A percentile compares a stretch with the other conserved stretches of the same genome.
phyloP scores from a whole-genome alignment of 352 stramenopile genomes.

The Globisporangium cylindrosporum region DNA sequence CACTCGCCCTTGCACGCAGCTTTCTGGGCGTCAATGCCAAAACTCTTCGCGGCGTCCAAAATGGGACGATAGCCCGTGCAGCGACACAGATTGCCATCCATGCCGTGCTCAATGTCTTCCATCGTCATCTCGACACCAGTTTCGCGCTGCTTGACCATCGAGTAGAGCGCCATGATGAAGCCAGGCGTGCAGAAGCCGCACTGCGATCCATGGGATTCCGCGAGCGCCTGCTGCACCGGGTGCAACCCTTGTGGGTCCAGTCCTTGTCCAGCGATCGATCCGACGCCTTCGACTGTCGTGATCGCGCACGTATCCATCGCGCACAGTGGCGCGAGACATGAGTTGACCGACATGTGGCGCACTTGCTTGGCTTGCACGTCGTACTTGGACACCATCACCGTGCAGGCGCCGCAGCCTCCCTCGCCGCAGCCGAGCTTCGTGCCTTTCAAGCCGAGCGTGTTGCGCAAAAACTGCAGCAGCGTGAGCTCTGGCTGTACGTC shows the following conservation, averaged over 20 bases:
- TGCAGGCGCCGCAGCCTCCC: slow-evolving; percentile 96
- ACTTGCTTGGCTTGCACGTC: slow-evolving; percentile 42
- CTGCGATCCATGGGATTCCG: slow-evolving; percentile 92
- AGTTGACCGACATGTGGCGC: slow-evolving; percentile 81
- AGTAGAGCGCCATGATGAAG: slow-evolving; percentile 85
- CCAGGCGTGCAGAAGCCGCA: slow-evolving; percentile 93
- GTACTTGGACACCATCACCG: slow-evolving; percentile 89
- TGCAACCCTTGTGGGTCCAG: slow-evolving; percentile 52
- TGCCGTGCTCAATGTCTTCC: slow-evolving; percentile 90
- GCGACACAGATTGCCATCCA: slow-evolving; percentile 96
- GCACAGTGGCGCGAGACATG: slow-evolving; percentile 82
- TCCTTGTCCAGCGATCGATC: slow-evolving; percentile 26
- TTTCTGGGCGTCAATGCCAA: slow-evolving; percentile 60
- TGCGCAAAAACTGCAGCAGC: slow-evolving; percentile 82
- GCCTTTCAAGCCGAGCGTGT: slow-evolving; percentile 63
- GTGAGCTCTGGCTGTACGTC: slow-evolving; percentile 71
- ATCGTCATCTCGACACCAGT: slow-evolving; percentile 64
- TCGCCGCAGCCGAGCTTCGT: slow-evolving; percentile 93
- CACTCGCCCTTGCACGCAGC: slow-evolving; percentile 66
- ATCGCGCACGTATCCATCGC: slow-evolving; percentile 81
- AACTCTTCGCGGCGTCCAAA: slow-evolving; percentile 85
- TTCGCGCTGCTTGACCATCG: slow-evolving; percentile 78
- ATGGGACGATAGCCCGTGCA: slow-evolving; percentile 91
- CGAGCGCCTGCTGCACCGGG: slow-evolving; percentile 85
- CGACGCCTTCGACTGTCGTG: slow-evolving; percentile 86